These are phyloP conservation scores for Cryphonectria naterciae DNA, from an alignment of 2,329 filamentous ascomycete genomes.

Conservation along the genomic window DNA sequence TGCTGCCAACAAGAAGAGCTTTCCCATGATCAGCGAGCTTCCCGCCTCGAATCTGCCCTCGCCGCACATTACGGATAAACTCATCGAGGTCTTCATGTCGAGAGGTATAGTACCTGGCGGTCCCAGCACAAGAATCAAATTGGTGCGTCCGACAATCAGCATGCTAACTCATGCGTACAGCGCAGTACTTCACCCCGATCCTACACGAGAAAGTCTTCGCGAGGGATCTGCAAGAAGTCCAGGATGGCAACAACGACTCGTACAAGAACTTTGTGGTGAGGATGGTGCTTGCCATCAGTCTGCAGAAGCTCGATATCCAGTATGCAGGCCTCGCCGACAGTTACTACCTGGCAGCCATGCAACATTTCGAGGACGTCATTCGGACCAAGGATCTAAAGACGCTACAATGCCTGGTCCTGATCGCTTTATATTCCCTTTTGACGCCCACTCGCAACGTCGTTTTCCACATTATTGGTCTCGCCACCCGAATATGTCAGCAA, in stretches of 20 bases:
- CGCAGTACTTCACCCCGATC: conserved; percentile 84
- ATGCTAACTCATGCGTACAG: conserved; percentile 49
- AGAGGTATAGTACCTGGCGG: conserved; percentile 62
- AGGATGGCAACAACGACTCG: conserved; percentile 73
- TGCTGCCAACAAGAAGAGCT: conserved; percentile 77
- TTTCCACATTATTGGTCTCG: conserved; percentile 90
- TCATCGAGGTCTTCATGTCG: conserved; percentile 84
- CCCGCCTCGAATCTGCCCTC: conserved; percentile 78
- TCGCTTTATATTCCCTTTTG: conserved; percentile 88
- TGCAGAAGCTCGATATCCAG: conserved; percentile 86
- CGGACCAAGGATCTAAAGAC: conserved; percentile 89
- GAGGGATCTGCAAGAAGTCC: conserved; percentile 79
- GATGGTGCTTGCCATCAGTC: conserved; percentile 91
- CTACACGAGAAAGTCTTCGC: conserved; percentile 83
- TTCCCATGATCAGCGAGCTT: conserved; percentile 85
- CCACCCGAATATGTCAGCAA: conserved; percentile 85
- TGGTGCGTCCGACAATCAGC: conserved; percentile 22
- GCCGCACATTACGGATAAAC: conserved; percentile 71
- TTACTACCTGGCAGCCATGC: conserved; percentile 90
- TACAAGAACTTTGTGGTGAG: conserved; percentile 87
- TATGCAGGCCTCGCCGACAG: conserved; percentile 95
- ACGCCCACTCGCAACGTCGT: conserved; percentile 91
- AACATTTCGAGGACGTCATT: conserved; percentile 80
- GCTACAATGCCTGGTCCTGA: conserved; percentile 83
- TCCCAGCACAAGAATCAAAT: neutral